Base-by-base conservation (phyloP, 1,284 basidiomycete species). In the Golubevia sp. region DNA sequence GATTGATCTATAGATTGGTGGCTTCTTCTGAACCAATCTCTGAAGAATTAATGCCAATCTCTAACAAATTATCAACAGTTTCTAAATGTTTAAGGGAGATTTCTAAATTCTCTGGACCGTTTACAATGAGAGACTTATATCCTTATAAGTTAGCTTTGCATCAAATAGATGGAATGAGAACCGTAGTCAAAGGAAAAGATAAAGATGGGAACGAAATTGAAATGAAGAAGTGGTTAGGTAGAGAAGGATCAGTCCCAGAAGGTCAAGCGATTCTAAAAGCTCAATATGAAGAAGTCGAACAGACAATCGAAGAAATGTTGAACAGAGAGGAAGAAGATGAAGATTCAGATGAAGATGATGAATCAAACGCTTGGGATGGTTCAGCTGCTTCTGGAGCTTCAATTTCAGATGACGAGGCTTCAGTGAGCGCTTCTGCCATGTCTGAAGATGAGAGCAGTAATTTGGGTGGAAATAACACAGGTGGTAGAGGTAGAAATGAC, bases 271-370 rank as follows among this genome's bases (percentile, higher is more conserved):
- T 83, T 44, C 62, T 83, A 13, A 64, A 74, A 49, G 80, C 80
- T n/a, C 80, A 83, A 64, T 83, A 73, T 55, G 80, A 83, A 58
- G 80, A 83, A 64, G 79, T 82, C 25, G 77, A 80, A 63, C 80
- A 83, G 68, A 83, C 74, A 49, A 82, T 81, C 57, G 74, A 78
- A 34, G 80, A 83, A 68, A 79, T 61, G 53, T 30, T 61, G 20
- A 61, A 61, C 34, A 51, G 50, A 52, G 77, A 81, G 50, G 78
- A 81, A 25, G 78, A 79, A 15, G 77, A 80, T 24, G 77, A 79
- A 49, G 79, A 76, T 21, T 68, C 79, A 58, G 73, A 76, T 7
- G 76, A 74, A 25, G 73, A 68, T 1, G 76, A 74, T 21, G 62
- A 63, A 2, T 58, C 58, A 3, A 59, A 62, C 3, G 56, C 62